Evolutionary conservation across 495 filamentous ascomycete species (phyloP), one percentile per base, ranked within the genome.

Genomic region (Podospora conica): DNA sequence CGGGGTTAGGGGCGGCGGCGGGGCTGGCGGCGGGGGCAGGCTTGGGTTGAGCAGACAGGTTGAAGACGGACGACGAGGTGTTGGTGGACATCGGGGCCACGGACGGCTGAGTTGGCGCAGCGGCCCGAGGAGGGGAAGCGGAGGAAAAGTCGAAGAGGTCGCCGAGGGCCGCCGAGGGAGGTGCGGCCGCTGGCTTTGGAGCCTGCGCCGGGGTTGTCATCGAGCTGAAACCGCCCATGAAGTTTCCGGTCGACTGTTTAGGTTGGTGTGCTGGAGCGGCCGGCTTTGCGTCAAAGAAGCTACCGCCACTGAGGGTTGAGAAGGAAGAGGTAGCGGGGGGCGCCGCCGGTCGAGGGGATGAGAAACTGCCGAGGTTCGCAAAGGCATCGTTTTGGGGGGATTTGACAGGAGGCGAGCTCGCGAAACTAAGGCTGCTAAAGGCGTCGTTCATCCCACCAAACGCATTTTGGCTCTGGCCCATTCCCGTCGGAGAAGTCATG

Each of bases 91-190:
- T 29, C 63, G 71, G 74, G 53, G 83, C 74, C 7, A 83, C 70
- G 18, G 80, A 67, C 29, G 82, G 73, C 60, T 85, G 72, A 33
- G 81, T 69, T 31, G 83, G 69, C 40, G 89, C 82, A 8, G 73
- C 65, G 21, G 68, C 61, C 7, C 60, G 67, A 9, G 67, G 54
- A 33, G 68, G 68, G 4, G 75, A 60, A 53, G 75, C 67, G 0
- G 86, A 79, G 20, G 90, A 86, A 67, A 97, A 86, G 66, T 93
- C 93, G 70, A 97, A 96, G 9, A 97, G 81, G 72, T 96, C 92
- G 57, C 81, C 84, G 18, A 91, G 74, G 24, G 80, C 83, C 56
- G 84, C 80, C 25, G 80, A 83, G 12, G 83, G 71, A 25, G 80
- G 82, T 12, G 74, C 70, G 5, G 77, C 75, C 22, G 80, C 65